Percentiles rank a stretch among this genome's conserved stretches.
phyloP scores from a whole-genome alignment of 768 basidiomycete genomes.

The Mycena filopes region DNA sequence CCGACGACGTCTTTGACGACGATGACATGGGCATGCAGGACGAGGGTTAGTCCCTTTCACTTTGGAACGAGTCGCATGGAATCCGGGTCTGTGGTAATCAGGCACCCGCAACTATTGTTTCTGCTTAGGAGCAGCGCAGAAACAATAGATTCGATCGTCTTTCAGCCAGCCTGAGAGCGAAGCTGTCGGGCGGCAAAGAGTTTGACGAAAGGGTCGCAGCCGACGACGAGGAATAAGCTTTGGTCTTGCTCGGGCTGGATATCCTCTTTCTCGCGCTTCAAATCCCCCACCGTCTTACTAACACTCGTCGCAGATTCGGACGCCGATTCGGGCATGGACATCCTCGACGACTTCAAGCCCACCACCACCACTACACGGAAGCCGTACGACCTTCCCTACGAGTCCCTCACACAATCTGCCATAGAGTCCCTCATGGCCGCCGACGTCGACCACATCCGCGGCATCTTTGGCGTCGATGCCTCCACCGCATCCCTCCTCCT shows the following conservation, averaged over 20 bases:
- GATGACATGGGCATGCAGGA: conserved; percentile 31
- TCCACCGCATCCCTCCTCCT: conserved; percentile 82
- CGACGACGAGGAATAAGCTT: no score
- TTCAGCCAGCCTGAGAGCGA: no score
- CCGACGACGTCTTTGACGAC: conserved; percentile 33
- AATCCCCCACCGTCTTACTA: conserved; percentile 29
- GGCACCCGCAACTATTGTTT: no score
- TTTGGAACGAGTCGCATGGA: conserved; percentile 8
- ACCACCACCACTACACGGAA: conserved; percentile 66
- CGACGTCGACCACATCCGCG: conserved; percentile 88
- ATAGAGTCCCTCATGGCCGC: conserved; percentile 82
- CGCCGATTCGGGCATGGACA: conserved; percentile 71
- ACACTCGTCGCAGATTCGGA: conserved; percentile 25
- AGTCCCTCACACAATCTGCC: conserved; percentile 74
- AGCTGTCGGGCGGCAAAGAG: no score
- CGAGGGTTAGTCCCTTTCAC: conserved; percentile 23
- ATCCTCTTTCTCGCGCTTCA: conserved; percentile 43
- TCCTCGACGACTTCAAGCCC: conserved; percentile 74
- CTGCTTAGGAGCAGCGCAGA: no score
- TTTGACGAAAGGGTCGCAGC: no score
- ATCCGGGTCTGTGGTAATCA: no score
- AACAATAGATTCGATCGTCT: no score
- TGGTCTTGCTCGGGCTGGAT: no score
- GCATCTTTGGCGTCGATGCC: conserved; percentile 91
- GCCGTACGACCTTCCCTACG: conserved; percentile 88